Conservation (phyloP, 345 rosid species). For the Mallotus nudiflorus region DNA sequence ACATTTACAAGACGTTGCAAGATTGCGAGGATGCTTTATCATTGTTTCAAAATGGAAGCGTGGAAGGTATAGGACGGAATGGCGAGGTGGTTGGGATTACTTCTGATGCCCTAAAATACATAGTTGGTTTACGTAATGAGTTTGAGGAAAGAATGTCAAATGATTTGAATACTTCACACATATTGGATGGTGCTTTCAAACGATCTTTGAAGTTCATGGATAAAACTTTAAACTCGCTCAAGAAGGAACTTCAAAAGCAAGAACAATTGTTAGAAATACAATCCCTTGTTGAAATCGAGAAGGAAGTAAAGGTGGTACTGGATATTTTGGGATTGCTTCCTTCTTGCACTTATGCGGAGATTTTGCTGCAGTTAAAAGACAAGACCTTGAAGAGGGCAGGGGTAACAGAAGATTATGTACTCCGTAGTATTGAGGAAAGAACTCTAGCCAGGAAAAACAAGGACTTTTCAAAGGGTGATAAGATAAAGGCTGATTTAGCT, state of each 20-base stretch:
- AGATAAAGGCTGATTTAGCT: constrained; percentile 60
- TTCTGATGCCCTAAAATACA: constrained; percentile 56
- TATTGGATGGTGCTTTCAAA: constrained; percentile 77
- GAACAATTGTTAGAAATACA: constrained; percentile 46
- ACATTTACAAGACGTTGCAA: constrained; percentile 81
- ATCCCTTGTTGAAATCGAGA: constrained; percentile 59
- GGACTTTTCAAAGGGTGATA: constrained; percentile 67
- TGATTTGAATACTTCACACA: constrained; percentile 73
- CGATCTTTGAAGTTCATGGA: constrained; percentile 78
- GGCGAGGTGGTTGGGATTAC: constrained; percentile 36
- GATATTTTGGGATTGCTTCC: constrained; percentile 62
- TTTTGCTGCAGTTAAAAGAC: constrained; percentile 58
- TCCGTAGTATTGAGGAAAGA: constrained; percentile 57
- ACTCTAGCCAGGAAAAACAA: constrained; percentile 56
- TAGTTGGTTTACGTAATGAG: constrained; percentile 50
- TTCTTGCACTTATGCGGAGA: constrained; percentile 44
- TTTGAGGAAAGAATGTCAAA: constrained; percentile 76
- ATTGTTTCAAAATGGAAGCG: constrained; percentile 42
- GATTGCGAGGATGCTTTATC: constrained; percentile 67
- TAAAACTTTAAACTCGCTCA: constrained; percentile 49
- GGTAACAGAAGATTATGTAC: constrained; percentile 53
- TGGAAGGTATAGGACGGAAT: constrained; percentile 32
- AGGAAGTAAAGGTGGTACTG: constrained; percentile 56
- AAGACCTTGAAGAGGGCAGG: constrained; percentile 72
- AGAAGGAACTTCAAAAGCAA: constrained; percentile 63